Evolutionary conservation across 305 asterid species (phyloP).

Genomic region (Rubia balearica): DNA sequence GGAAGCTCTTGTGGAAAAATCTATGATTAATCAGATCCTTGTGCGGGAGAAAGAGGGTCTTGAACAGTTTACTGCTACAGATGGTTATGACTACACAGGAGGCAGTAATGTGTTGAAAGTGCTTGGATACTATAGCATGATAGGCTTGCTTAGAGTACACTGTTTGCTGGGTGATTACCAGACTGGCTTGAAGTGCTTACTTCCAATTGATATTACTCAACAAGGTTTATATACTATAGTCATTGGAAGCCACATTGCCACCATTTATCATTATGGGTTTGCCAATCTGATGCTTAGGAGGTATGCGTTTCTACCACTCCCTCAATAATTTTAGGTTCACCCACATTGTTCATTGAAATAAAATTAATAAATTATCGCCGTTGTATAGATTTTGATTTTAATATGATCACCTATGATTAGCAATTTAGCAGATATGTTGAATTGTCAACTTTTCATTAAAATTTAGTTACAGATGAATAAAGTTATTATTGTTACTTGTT

Average conservation of each 20-base stretch:
- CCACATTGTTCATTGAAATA: background rate
- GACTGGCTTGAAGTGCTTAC: constrained; percentile 82
- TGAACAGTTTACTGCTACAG: constrained; percentile 80
- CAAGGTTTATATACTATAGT: constrained; percentile 84
- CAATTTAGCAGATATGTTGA: too few relatives aligned
- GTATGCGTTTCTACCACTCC: constrained; percentile 24
- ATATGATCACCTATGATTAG: too few relatives aligned
- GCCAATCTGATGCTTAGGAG: constrained; percentile 95
- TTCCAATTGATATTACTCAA: constrained; percentile 77
- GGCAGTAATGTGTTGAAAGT: constrained; percentile 97
- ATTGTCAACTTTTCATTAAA: too few relatives aligned
- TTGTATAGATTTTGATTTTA: too few relatives aligned
- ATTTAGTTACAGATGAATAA: background rate
- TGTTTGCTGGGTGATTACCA: constrained; percentile 96
- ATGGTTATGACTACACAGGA: constrained; percentile 89
- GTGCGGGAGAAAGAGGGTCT: constrained; percentile 88
- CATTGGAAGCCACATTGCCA: constrained; percentile 83
- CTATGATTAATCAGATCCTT: constrained; percentile 68
- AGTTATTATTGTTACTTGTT: background rate
- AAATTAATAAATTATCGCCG: too few relatives aligned
- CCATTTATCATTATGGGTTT: constrained; percentile 90
- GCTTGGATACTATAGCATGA: constrained; percentile 91
- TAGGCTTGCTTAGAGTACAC: constrained; percentile 92
- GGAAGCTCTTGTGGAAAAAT: constrained; percentile 94
- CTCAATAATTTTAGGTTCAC: background rate